Conservation (phyloP, 2,329 filamentous ascomycete genomes). For the Stromatinia cepivora region DNA sequence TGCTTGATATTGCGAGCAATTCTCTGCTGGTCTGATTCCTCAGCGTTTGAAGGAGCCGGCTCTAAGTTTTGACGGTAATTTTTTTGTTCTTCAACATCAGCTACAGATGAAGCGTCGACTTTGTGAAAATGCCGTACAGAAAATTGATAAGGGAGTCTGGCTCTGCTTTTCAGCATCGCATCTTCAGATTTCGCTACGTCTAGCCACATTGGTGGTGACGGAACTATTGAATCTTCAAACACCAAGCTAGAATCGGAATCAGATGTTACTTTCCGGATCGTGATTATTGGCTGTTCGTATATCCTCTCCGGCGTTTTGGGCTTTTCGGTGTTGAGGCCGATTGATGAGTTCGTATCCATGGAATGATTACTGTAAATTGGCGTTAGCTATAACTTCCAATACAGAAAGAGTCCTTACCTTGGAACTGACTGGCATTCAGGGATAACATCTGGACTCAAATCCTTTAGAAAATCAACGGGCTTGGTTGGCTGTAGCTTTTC, state of each 20-base stretch:
- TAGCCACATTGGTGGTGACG: slow-evolving; percentile 8
- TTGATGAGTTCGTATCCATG: background rate
- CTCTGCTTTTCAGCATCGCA: slow-evolving; percentile 7
- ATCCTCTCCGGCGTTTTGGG: background rate
- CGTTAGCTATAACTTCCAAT: background rate
- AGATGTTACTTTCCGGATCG: background rate
- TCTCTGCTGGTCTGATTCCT: slow-evolving; percentile 3
- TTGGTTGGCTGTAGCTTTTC: slow-evolving; percentile 21
- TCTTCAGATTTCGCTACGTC: background rate
- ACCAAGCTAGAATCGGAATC: background rate
- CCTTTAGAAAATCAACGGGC: slow-evolving; percentile 26
- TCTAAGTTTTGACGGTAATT: slow-evolving; percentile 17
- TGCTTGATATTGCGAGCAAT: slow-evolving; percentile 29
- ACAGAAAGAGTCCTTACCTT: background rate
- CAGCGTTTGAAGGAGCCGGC: background rate
- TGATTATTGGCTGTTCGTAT: slow-evolving; percentile 1
- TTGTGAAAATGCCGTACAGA: background rate
- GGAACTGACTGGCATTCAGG: background rate
- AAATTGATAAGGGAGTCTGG: background rate
- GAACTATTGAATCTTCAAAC: slow-evolving; percentile 6
- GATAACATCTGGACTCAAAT: slow-evolving; percentile 19
- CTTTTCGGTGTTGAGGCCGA: too few species aligned
- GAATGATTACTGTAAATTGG: background rate
- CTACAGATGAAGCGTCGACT: slow-evolving; percentile 9
- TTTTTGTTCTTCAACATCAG: slow-evolving; percentile 21